Conservation (phyloP, 176 grass and related monocot genomes). For the Hyparrhenia diplandra region DNA sequence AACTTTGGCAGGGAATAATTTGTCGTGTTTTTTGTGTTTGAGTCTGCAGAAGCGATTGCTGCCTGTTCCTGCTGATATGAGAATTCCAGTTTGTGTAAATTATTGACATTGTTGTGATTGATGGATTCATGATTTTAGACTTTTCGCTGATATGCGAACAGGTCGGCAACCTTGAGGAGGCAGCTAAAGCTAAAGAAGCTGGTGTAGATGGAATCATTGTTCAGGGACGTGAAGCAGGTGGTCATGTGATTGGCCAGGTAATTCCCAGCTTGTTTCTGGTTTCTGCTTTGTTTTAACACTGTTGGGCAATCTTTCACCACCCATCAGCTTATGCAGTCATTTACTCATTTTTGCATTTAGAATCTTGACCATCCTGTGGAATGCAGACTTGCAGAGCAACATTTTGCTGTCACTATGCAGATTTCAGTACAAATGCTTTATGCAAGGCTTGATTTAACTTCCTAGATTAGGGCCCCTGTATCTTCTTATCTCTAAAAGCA, state of each 20-base stretch:
- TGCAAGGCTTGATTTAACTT: slow-evolving; percentile 1
- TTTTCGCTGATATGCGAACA: slow-evolving; percentile 13
- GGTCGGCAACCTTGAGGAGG: slow-evolving; percentile 77
- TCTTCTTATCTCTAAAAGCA: neutral
- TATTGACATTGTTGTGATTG: neutral
- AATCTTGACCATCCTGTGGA: slow-evolving; percentile 2
- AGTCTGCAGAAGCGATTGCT: neutral
- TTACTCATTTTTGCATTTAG: neutral
- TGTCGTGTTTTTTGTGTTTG: neutral
- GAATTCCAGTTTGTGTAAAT: neutral
- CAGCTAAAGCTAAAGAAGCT: slow-evolving; percentile 76
- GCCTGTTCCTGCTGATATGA: neutral
- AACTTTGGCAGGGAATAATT: neutral
- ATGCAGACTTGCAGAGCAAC: neutral
- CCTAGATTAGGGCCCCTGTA: neutral
- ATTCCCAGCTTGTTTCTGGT: neutral
- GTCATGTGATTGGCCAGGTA: slow-evolving; percentile 90
- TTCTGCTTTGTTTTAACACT: neutral
- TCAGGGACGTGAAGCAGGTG: slow-evolving; percentile 89
- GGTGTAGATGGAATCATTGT: slow-evolving; percentile 86
- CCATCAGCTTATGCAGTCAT: neutral
- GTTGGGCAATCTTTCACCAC: neutral
- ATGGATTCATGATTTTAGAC: neutral
- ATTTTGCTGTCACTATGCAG: neutral
- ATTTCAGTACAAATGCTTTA: neutral